phyloP scores from a whole-genome alignment of 495 filamentous ascomycete species.

The Penicillium paxilli region DNA sequence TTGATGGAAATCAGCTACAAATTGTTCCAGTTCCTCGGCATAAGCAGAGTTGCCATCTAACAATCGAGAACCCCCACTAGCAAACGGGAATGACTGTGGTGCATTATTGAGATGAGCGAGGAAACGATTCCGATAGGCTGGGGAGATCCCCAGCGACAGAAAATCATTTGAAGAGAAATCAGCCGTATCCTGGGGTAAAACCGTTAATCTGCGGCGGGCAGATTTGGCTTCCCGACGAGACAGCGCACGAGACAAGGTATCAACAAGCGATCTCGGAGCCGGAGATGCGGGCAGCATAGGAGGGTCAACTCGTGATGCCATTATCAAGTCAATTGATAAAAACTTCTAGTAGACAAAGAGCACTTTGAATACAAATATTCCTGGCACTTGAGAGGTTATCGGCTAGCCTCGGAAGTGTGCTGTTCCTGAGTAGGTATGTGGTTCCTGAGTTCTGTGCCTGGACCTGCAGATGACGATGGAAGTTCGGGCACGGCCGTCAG shows the following conservation, averaged over 20 bases:
- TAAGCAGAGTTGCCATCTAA: constrained; percentile 67
- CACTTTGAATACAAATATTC: neutral
- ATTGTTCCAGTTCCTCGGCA: constrained; percentile 61
- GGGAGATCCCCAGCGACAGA: constrained; percentile 42
- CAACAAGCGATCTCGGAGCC: constrained; percentile 26
- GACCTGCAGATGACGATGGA: neutral
- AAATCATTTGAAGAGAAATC: constrained; percentile 53
- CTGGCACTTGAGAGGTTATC: neutral
- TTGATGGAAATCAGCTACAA: constrained; percentile 66
- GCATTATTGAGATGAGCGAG: constrained; percentile 31
- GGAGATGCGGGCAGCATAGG: neutral
- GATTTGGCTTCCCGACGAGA: constrained; percentile 41
- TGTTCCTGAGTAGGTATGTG: neutral
- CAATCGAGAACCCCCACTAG: constrained; percentile 44
- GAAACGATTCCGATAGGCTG: constrained; percentile 29
- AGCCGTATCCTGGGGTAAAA: constrained; percentile 30
- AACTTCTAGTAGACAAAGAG: too few species aligned
- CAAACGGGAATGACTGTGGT: constrained; percentile 35
- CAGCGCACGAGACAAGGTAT: constrained; percentile 38
- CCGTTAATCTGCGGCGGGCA: constrained; percentile 46
- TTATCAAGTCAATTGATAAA: neutral
- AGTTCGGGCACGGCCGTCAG: constrained; percentile 1
- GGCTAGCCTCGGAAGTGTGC: neutral
- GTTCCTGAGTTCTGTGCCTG: neutral
- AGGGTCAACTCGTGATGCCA: neutral